These are phyloP conservation scores for Eremothecium gossypii DNA, from an alignment of 1,139 yeast genomes.

Conservation along the genomic window DNA sequence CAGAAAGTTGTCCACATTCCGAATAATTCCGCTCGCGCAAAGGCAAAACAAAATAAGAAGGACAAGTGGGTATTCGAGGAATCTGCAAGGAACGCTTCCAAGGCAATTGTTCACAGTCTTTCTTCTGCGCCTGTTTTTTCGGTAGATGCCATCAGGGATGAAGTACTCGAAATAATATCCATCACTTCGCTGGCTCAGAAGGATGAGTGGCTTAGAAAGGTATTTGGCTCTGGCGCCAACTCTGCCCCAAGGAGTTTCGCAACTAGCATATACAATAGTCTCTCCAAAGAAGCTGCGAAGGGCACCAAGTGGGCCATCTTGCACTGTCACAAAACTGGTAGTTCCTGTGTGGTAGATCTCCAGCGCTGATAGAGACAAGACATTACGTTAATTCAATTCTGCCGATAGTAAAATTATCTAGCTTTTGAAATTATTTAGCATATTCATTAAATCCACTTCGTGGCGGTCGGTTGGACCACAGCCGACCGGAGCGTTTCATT, in stretches of 20 bases:
- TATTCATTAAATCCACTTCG: too few relatives aligned
- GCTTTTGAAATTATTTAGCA: too few relatives aligned
- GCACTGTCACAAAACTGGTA: conserved; percentile 64
- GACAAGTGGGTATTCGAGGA: conserved; percentile 78
- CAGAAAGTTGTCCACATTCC: conserved; percentile 54
- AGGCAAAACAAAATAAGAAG: conserved; percentile 62
- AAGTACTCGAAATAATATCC: conserved; percentile 71
- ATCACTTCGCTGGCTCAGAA: conserved; percentile 65
- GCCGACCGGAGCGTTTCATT: too few relatives aligned
- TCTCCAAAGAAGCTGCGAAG: conserved; percentile 61
- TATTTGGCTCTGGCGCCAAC: conserved; percentile 55
- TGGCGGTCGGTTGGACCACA: too few relatives aligned
- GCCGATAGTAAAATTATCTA: too few relatives aligned
- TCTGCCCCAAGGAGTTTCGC: conserved; percentile 72
- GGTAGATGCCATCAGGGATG: conserved; percentile 70
- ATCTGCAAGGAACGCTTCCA: conserved; percentile 55
- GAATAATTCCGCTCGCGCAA: conserved; percentile 62
- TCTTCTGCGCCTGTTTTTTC: conserved; percentile 61
- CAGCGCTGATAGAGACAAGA: conserved; percentile 36
- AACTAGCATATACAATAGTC: conserved; percentile 55
- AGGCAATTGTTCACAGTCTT: conserved; percentile 44
- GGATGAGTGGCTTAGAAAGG: conserved; percentile 85
- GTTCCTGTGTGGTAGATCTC: conserved; percentile 59
- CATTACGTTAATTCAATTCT: too few relatives aligned
- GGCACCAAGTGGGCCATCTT: conserved; percentile 69